Evolutionary conservation across 2,329 filamentous ascomycete species (phyloP).

Genomic region (Hypoxylon sp.): DNA sequence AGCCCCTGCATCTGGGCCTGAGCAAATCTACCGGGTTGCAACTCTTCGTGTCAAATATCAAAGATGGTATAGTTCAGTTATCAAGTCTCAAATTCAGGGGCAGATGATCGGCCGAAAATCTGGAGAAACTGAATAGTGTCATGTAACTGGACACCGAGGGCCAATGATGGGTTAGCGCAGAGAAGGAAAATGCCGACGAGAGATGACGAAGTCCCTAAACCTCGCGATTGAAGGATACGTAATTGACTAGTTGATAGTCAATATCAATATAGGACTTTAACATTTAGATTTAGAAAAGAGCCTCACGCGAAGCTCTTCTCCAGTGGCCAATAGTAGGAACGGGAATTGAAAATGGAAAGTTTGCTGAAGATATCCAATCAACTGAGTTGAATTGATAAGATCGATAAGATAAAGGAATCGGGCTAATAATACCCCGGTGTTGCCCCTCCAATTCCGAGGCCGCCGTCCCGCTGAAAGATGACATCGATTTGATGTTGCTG

Average conservation of each 20-base stretch:
- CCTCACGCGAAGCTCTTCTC: neutral
- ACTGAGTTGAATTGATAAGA: constrained; percentile 34
- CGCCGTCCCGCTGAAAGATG: constrained; percentile 12
- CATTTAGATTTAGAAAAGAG: neutral
- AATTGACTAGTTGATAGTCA: neutral
- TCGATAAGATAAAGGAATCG: constrained; percentile 39
- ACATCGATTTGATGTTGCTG: constrained; percentile 19
- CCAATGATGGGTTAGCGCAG: constrained; percentile 18
- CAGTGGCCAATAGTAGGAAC: constrained; percentile 11
- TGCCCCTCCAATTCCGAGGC: constrained; percentile 20
- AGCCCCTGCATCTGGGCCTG: constrained; percentile 39
- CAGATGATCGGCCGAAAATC: constrained; percentile 37
- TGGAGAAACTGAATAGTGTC: constrained; percentile 30
- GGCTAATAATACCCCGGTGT: constrained; percentile 21
- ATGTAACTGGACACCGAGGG: constrained; percentile 16
- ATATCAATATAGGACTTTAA: constrained; percentile 11
- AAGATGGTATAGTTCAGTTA: constrained; percentile 18
- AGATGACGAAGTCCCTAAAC: neutral
- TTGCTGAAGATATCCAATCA: neutral
- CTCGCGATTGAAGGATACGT: neutral
- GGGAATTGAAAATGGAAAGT: constrained; percentile 19
- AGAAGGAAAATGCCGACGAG: constrained; percentile 6
- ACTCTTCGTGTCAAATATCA: constrained; percentile 33
- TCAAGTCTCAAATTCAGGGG: constrained; percentile 29
- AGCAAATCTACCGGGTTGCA: constrained; percentile 35